Percentiles rank a stretch among this genome's conserved stretches.
Evolutionary conservation across 768 basidiomycete genomes (phyloP).

Genomic region (Holtermannia corniformis): DNA sequence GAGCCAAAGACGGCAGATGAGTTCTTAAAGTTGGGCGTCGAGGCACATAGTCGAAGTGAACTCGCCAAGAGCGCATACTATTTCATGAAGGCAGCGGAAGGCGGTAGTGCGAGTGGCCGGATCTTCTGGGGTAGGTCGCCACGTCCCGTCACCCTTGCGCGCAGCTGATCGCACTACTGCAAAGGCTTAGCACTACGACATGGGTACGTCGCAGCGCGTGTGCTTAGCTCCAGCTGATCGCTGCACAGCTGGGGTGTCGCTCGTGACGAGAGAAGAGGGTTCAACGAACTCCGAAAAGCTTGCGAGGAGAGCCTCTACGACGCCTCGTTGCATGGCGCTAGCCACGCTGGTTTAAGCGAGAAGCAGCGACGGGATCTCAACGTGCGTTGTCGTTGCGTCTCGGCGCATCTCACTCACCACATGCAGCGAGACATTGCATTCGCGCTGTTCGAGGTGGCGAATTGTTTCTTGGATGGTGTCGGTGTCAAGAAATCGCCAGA

Average conservation of each 20-base stretch:
- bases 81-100: constrained; percentile 38
- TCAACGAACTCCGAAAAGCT: constrained; percentile 29
- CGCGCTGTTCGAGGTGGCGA: constrained; percentile 38
- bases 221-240: not conserved
- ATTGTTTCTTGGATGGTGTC: constrained; percentile 36
- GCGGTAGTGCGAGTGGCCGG: constrained; percentile 31
- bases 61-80: constrained; percentile 34
- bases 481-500: constrained; percentile 36
- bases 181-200: constrained; percentile 33
- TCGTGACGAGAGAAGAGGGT: constrained; percentile 30
- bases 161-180: not conserved
- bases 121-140: constrained; percentile 36
- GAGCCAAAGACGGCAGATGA: constrained; percentile 22
- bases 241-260: constrained; percentile 28
- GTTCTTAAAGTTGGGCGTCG: constrained; percentile 26
- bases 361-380: not conserved
- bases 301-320: constrained; percentile 27
- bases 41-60: constrained; percentile 31
- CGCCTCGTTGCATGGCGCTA: constrained; percentile 8
- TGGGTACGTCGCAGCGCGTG: constrained; percentile 16
- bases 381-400: not conserved
- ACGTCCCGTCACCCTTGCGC: not conserved
- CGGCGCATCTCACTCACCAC: not conserved
- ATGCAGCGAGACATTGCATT: constrained; percentile 30
- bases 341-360: not conserved